Percentiles rank a stretch among this genome's conserved stretches.
Evolutionary conservation across 495 filamentous ascomycete genomes (phyloP).

Genomic region (Aspergillus wentii): DNA sequence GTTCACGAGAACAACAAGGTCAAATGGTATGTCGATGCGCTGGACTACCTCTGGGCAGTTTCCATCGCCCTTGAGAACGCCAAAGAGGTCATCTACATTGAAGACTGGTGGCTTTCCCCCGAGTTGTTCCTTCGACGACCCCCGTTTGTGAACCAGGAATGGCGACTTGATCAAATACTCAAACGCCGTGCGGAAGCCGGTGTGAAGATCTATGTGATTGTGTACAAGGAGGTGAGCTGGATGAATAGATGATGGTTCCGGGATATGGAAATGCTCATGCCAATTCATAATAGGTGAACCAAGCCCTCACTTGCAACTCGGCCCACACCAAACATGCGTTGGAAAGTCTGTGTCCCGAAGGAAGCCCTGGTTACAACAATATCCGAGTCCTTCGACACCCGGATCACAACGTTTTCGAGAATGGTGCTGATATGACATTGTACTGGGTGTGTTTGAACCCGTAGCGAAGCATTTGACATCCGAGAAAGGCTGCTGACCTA

Average conservation of each 20-base stretch:
- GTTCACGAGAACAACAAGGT: conserved; percentile 77
- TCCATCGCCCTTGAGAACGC: conserved; percentile 81
- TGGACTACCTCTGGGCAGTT: conserved; percentile 92
- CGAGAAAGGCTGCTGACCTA: neutral
- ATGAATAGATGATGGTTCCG: too few species aligned
- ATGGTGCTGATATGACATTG: conserved; percentile 92
- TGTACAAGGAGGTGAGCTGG: conserved; percentile 77
- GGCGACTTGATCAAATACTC: conserved; percentile 78
- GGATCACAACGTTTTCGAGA: conserved; percentile 92
- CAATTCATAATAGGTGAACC: conserved; percentile 44
- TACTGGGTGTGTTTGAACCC: conserved; percentile 61
- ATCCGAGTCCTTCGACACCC: conserved; percentile 89
- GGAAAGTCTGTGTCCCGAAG: conserved; percentile 73
- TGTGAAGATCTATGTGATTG: conserved; percentile 90
- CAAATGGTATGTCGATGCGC: conserved; percentile 96
- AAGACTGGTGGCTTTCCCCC: conserved; percentile 94
- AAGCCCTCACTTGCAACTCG: conserved; percentile 87
- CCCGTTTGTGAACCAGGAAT: conserved; percentile 75
- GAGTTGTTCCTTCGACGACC: conserved; percentile 88
- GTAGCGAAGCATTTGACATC: too few species aligned
- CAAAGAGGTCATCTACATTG: conserved; percentile 91
- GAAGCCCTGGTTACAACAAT: conserved; percentile 74
- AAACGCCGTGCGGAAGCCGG: conserved; percentile 87
- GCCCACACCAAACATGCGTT: conserved; percentile 88
- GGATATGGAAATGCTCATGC: neutral